Evolutionary conservation across 768 basidiomycete species (phyloP).

Genomic region (Coprinopsis sp.): DNA sequence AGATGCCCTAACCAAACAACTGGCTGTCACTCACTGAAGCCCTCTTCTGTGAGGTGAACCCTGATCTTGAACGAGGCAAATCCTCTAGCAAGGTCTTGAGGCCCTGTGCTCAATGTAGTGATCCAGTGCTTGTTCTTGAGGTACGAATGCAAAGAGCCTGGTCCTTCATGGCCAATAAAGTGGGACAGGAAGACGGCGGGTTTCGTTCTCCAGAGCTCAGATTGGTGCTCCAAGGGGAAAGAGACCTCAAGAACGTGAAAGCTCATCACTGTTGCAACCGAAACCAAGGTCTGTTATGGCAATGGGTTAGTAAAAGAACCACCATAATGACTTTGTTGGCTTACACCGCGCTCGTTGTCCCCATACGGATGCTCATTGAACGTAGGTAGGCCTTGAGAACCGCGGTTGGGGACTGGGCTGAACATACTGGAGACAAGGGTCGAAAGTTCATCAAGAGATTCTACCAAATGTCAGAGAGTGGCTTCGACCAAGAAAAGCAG

Average conservation of each 20-base stretch:
- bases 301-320: slow-evolving; percentile 3
- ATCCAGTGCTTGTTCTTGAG: slow-evolving; percentile 89
- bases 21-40: slow-evolving; percentile 60
- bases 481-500: background rate
- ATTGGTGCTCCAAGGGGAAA: slow-evolving; percentile 72
- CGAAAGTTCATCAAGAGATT: slow-evolving; percentile 70
- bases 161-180: slow-evolving; percentile 88
- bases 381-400: slow-evolving; percentile 54
- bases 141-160: slow-evolving; percentile 86
- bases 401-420: slow-evolving; percentile 66
- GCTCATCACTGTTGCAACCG: slow-evolving; percentile 84
- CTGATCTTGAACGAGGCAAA: slow-evolving; percentile 90
- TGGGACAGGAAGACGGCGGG: slow-evolving; percentile 74
- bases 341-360: slow-evolving; percentile 62
- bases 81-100: slow-evolving; percentile 69
- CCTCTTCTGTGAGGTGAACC: slow-evolving; percentile 74
- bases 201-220: slow-evolving; percentile 71
- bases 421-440: slow-evolving; percentile 60
- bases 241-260: slow-evolving; percentile 80
- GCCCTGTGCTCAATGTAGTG: slow-evolving; percentile 64
- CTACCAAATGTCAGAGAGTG: slow-evolving; percentile 30
- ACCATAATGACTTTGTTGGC: slow-evolving; percentile 21
- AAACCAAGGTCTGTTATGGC: slow-evolving; percentile 68
- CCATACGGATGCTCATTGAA: slow-evolving; percentile 76
- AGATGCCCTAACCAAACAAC: background rate